These are phyloP conservation scores for Chlorella vulgaris DNA, from an alignment of 139 green algal species.

Conservation along the genomic window DNA sequence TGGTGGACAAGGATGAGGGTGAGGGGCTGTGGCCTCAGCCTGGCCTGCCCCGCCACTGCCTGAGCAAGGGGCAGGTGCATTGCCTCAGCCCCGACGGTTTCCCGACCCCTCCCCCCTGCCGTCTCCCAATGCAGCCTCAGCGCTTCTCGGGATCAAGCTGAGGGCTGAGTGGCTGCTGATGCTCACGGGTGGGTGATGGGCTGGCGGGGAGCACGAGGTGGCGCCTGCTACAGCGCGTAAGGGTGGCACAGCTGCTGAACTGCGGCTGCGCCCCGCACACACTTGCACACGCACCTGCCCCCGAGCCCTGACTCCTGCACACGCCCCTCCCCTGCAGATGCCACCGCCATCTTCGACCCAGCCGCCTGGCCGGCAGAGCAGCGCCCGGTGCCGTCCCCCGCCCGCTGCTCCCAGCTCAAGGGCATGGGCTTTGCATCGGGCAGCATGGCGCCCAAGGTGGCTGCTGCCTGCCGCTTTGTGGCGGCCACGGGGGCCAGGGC, in stretches of 20 bases:
- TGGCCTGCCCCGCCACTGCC: not conserved
- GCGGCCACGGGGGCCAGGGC: slow-evolving; percentile 18
- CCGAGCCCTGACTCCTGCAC: too few species aligned
- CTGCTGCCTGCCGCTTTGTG: slow-evolving; percentile 36
- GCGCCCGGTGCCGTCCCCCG: slow-evolving; percentile 31
- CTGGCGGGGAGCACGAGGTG: not conserved
- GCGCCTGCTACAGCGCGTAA: too few species aligned
- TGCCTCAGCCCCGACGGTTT: too few species aligned
- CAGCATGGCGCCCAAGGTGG: slow-evolving; percentile 49
- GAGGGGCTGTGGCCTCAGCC: not conserved
- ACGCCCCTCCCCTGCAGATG: slow-evolving; percentile 34
- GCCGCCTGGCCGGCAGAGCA: slow-evolving; percentile 29
- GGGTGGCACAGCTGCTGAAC: too few species aligned
- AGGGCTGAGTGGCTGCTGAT: slow-evolving; percentile 41
- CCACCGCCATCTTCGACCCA: slow-evolving; percentile 36
- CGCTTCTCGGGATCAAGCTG: slow-evolving; percentile 35
- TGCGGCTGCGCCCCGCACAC: too few species aligned
- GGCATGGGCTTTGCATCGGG: slow-evolving; percentile 29
- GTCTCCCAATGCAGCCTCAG: slow-evolving; percentile 10
- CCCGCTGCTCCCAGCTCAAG: not conserved
- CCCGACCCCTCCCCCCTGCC: not conserved
- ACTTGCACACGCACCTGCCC: too few species aligned
- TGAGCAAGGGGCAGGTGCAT: not conserved
- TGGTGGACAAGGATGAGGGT: slow-evolving; percentile 50
- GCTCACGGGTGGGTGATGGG: slow-evolving; percentile 27